These are phyloP conservation scores for Trypanosoma scelopori DNA, from an alignment of 208 protist species.

Conservation along the genomic window DNA sequence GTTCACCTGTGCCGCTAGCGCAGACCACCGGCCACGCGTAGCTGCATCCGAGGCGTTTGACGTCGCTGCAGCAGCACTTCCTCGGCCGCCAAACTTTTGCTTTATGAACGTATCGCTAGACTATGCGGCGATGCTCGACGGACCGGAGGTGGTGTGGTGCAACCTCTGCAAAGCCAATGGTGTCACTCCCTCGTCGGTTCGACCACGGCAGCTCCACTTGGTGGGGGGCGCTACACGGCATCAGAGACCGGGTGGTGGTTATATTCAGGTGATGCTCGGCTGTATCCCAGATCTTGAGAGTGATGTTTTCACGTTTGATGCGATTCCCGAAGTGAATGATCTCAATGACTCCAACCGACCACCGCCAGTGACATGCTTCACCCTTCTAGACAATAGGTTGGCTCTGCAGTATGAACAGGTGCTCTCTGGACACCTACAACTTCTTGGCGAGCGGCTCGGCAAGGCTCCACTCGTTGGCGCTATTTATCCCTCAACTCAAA, in stretches of 20 bases:
- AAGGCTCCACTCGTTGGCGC: constrained; percentile 63
- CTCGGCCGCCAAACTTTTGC: constrained; percentile 82
- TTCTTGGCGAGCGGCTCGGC: constrained; percentile 42
- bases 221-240: constrained; percentile 73
- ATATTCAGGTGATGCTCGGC: constrained; percentile 80
- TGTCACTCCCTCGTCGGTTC: constrained; percentile 66
- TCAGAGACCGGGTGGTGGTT: constrained; percentile 78
- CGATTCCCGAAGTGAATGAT: constrained; percentile 61
- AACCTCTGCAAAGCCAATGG: constrained; percentile 74
- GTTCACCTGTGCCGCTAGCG: constrained; percentile 71
- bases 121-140: constrained; percentile 79
- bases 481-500: constrained; percentile 65
- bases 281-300: constrained; percentile 77
- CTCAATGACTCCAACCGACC: constrained; percentile 38
- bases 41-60: constrained; percentile 87
- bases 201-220: constrained; percentile 74
- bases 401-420: constrained; percentile 74
- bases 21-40: constrained; percentile 77
- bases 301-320: constrained; percentile 84
- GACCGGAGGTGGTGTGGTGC: constrained; percentile 85
- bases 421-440: constrained; percentile 55
- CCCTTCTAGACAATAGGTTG: constrained; percentile 64
- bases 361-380: constrained; percentile 57
- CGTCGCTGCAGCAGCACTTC: constrained; percentile 72
- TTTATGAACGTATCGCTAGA: constrained; percentile 80